Conservation (phyloP, 176 grass and related monocot species). For the Chloris gayana region DNA sequence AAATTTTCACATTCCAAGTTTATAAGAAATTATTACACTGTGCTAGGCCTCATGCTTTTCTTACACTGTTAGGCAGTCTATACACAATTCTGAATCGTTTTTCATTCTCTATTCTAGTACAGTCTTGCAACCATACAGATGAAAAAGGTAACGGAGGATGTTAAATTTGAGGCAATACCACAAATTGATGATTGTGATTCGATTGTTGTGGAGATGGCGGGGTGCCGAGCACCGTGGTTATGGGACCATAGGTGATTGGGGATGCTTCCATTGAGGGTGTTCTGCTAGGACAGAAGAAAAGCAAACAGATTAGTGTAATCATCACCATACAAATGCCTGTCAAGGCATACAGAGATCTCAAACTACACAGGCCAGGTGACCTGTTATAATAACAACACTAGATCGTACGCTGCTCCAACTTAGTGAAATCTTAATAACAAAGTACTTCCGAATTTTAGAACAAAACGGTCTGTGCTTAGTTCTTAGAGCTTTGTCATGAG, state of each 20-base stretch:
- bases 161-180: constrained; percentile 34
- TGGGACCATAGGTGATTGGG: constrained; percentile 57
- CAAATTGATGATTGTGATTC: constrained; percentile 78
- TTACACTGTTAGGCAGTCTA: too few relatives aligned
- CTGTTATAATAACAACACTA: background rate
- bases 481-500: background rate
- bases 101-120: background rate
- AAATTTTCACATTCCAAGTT: background rate
- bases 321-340: background rate
- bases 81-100: background rate
- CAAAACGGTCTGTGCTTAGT: background rate
- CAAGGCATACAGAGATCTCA: background rate
- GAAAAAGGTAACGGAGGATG: constrained; percentile 2
- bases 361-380: background rate
- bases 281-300: constrained; percentile 44
- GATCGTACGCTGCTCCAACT: background rate
- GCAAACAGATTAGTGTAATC: background rate
- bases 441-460: background rate
- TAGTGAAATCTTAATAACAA: background rate
- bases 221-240: constrained; percentile 48
- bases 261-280: constrained; percentile 54
- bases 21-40: too few relatives aligned
- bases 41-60: too few relatives aligned
- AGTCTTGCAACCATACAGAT: background rate
- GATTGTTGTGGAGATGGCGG: constrained; percentile 65